Evolutionary conservation across 1,284 basidiomycete genomes (phyloP).

Genomic region (Sanguinoderma infundibulare): DNA sequence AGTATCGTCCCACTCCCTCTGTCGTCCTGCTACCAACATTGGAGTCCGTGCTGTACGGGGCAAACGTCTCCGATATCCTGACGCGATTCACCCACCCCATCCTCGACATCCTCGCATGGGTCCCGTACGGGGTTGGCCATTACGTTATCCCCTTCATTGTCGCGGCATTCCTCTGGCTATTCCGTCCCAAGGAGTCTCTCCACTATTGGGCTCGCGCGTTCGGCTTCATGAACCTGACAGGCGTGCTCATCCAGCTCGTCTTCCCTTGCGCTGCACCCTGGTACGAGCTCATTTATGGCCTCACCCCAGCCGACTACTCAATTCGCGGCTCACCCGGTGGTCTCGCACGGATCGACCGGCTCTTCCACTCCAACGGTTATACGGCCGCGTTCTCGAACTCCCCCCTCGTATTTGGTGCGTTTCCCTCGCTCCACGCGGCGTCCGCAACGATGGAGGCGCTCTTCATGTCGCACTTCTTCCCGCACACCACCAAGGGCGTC

Average conservation of each 20-base stretch:
- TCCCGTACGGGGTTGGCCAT: constrained; percentile 94
- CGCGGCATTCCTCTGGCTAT: constrained; percentile 78
- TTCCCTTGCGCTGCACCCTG: constrained; percentile 96
- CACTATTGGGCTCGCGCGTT: constrained; percentile 90
- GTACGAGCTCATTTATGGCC: constrained; percentile 98
- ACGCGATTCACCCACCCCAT: constrained; percentile 92
- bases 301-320: constrained; percentile 91
- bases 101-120: constrained; percentile 93
- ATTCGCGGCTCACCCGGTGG: constrained; percentile 95
- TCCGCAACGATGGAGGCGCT: constrained; percentile 93
- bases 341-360: constrained; percentile 88
- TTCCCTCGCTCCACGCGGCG: constrained; percentile 92
- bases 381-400: constrained; percentile 86
- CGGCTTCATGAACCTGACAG: constrained; percentile 92
- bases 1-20: constrained; percentile 82
- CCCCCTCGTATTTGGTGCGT: constrained; percentile 96
- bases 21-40: constrained; percentile 94
- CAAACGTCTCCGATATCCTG: constrained; percentile 96
- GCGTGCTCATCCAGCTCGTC: constrained; percentile 88
- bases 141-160: constrained; percentile 86
- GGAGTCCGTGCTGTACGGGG: constrained; percentile 94
- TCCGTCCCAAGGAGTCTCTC: constrained; percentile 79
- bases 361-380: constrained; percentile 85
- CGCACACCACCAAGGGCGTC: constrained; percentile 65
- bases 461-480: constrained; percentile 96